Evolutionary conservation across 495 filamentous ascomycete genomes (phyloP), one percentile per base, ranked within the genome.

Genomic region (Thermothielavioides terrestris): DNA sequence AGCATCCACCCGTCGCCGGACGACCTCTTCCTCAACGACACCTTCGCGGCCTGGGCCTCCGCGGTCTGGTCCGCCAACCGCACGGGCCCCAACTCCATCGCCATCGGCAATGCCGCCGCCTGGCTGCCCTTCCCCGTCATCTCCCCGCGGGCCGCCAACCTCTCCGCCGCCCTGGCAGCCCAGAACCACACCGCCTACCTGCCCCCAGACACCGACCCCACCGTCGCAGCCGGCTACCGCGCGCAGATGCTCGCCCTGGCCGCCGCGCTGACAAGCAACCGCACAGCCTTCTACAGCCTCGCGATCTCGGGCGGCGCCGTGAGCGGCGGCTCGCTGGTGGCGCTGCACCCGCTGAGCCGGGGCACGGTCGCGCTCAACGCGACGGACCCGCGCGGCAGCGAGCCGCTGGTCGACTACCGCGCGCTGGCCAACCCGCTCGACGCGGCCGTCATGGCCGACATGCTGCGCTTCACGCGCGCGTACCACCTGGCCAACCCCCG

Each of bases 361-460:
- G 73, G 74, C 15, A 74, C 65, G 0, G 65, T 77, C 21, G 66
- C 67, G 44, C 66, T 77, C 49, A 63, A 77, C 65, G 42, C 58
- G 0, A 23, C 55, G 4, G 61, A 68, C 49, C 71, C 69, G 7
- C 54, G 59, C 25, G 56, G 56, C 31, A 50, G 59, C 3, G 63
- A 65, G 37, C 73, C 72, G 1, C 36, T 71, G 0, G 68, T 76
- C 9, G 74, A 77, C 61, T 76, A 73, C 46, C 65, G 73, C 31
- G 67, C 68, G 7, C 64, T 77, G 11, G 56, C 56, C n/a, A 77
- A 77, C 50, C 71, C 72, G 12, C 57, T 77, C 10, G 74, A 77
- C 48, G 39, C 64, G 3, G 57, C 60, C 34, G 57, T 75, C 43
- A 65, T 72, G 58, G 52, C 66, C 9, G 71, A 71, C 42, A 65